Base-by-base conservation (phyloP, 2,329 filamentous ascomycete species). In the Fusarium sp. region DNA sequence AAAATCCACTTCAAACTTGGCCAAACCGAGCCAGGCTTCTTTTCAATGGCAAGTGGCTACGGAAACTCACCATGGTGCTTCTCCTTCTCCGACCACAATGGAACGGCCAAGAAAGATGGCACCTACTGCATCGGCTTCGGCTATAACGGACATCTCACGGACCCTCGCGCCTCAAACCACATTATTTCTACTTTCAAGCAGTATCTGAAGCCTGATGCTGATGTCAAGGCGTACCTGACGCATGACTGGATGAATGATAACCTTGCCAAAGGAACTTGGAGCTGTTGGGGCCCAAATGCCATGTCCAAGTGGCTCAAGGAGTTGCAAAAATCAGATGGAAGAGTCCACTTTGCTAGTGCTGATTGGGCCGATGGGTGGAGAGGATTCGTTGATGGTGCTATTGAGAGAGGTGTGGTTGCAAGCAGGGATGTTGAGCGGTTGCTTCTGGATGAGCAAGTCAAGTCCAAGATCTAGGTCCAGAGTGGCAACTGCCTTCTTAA, bases 331-430 rank as follows among this genome's bases (percentile, higher is more conserved):
- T 63, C 66, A 0, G 63, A 78, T 35, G 73, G 76, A 0, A 64
- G 69, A 13, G 60, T 77, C 2, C 24, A 65, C 4, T 76, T 79
- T 37, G 77, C 77, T 1, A 76, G 75, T 7, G 71, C 60, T 0
- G 77, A 78, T n/a, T 77, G 74, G 62, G 74, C 77, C 2, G 18
- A 73, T 43, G 77, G 77, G 0, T 78, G 77, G 77, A 61, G 77
- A 4, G 77, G 77, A 0, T 79, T 76, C 4, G 27, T 79, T 29
- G 77, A 79, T 29, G 77, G 77, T 10, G 76, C 77, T 0, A 71
- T 79, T n/a, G 74, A 79, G 16, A 65, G 50, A 14, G 76, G 76
- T 1, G 31, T 64, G 3, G 50, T 31, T 6, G 67, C 35, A 7
- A 54, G 60, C 10, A 20, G 56, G 6, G 7, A 68, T 14, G 52